Percentiles rank a stretch among this genome's conserved stretches.
These are phyloP conservation scores for Phaeodactylum tricornutum DNA, from an alignment of 108 stramenopile genomes.

Conservation along the genomic window DNA sequence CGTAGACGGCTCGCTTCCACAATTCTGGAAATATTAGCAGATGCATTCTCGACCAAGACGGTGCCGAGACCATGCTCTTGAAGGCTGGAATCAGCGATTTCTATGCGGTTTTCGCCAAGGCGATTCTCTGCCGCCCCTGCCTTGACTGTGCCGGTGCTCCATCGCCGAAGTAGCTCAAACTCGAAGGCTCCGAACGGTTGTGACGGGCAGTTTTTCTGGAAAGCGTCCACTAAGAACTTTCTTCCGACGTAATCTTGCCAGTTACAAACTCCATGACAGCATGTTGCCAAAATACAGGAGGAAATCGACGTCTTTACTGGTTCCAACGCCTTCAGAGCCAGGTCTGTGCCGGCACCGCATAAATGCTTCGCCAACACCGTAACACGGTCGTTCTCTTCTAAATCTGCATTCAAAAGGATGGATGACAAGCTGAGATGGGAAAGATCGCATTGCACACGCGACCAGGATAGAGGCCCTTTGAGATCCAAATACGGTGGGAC, in stretches of 20 bases:
- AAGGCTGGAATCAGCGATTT: too few relatives aligned
- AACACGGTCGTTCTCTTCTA: neutral
- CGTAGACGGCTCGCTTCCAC: conserved; percentile 27
- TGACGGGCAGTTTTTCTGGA: too few relatives aligned
- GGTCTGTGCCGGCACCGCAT: conserved; percentile 37
- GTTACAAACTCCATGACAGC: conserved; percentile 77
- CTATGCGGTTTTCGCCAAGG: too few relatives aligned
- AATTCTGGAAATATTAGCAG: conserved; percentile 14
- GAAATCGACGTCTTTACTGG: conserved; percentile 24
- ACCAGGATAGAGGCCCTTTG: conserved; percentile 46
- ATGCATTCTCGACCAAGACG: neutral
- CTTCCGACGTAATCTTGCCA: conserved; percentile 78
- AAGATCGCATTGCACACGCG: conserved; percentile 62
- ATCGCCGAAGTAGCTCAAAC: conserved; percentile 60
- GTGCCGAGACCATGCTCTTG: too few relatives aligned
- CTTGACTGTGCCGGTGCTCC: conserved; percentile 15
- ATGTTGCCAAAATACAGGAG: conserved; percentile 73
- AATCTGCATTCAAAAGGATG: conserved; percentile 10
- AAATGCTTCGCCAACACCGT: conserved; percentile 3
- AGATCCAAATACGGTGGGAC: conserved; percentile 18
- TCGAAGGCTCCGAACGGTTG: conserved; percentile 47
- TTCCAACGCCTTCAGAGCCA: conserved; percentile 59
- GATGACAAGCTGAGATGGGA: conserved; percentile 54
- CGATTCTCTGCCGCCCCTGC: too few relatives aligned
- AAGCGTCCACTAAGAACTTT: conserved; percentile 28